Evolutionary conservation across 257 asterid species (phyloP).

Genomic region (Solanum virginianum): DNA sequence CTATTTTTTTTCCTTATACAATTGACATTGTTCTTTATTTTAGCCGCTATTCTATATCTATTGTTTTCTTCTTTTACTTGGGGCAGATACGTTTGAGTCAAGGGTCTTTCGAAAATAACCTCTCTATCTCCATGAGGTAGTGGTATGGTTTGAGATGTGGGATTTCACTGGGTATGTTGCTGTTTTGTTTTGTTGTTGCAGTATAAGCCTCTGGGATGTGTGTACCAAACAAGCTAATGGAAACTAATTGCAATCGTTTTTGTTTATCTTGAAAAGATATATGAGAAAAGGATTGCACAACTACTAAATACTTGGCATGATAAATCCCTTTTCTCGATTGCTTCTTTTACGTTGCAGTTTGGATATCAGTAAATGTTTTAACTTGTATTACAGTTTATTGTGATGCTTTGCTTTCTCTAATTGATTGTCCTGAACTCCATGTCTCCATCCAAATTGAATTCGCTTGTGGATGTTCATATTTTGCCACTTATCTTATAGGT

Average conservation of each 20-base stretch:
- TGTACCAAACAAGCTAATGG: not conserved
- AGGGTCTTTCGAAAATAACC: too few species aligned
- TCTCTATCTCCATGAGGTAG: too few species aligned
- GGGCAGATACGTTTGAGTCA: too few species aligned
- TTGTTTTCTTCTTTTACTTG: too few species aligned
- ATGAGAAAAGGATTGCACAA: not conserved
- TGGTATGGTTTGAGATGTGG: too few species aligned
- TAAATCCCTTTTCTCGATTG: not conserved
- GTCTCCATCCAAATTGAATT: not conserved
- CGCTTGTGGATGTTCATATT: not conserved
- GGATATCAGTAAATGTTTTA: not conserved
- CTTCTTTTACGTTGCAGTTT: not conserved
- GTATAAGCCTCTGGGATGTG: not conserved
- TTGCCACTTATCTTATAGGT: not conserved
- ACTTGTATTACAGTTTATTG: not conserved
- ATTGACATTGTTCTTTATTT: too few species aligned
- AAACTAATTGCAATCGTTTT: not conserved
- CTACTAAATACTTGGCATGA: not conserved
- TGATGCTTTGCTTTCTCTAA: not conserved
- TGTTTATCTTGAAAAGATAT: not conserved
- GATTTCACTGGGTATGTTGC: too few species aligned
- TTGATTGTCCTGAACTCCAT: not conserved
- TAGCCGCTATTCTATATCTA: too few species aligned
- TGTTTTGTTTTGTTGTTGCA: too few species aligned
- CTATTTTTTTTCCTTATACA: too few species aligned